Conservation (phyloP, 2,329 filamentous ascomycete genomes). For the Neoscytalidium dimidiatum region DNA sequence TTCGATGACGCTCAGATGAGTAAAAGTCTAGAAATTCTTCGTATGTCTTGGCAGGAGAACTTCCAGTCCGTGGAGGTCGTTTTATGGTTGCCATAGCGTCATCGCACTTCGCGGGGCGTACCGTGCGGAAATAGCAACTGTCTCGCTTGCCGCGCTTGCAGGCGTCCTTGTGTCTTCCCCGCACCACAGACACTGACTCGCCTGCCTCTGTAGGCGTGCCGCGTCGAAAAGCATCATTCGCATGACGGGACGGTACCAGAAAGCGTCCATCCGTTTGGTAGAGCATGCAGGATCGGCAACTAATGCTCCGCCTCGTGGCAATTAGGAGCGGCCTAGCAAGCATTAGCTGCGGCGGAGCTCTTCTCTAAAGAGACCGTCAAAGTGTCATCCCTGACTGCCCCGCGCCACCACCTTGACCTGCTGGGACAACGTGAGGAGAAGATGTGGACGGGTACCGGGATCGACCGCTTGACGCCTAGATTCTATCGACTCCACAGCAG, state of each 20-base stretch:
- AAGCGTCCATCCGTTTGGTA: not conserved
- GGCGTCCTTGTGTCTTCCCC: slow-evolving; percentile 3
- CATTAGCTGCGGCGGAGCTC: not conserved
- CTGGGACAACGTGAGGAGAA: not conserved
- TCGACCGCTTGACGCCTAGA: slow-evolving; percentile 14
- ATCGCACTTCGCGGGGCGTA: slow-evolving; percentile 1
- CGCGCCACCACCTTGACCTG: slow-evolving; percentile 14
- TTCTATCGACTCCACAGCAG: slow-evolving; percentile 9
- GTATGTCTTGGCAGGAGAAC: not conserved
- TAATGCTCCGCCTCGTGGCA: not conserved
- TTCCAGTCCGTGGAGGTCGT: not conserved
- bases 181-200: slow-evolving; percentile 15
- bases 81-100: slow-evolving; percentile 16
- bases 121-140: not conserved
- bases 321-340: not conserved
- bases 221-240: not conserved
- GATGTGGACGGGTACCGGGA: not conserved
- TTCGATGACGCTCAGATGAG: not conserved
- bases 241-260: not conserved
- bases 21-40: no score
- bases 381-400: slow-evolving; percentile 17
- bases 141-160: slow-evolving; percentile 4
- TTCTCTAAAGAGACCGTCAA: not conserved
- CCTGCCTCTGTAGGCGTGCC: not conserved
- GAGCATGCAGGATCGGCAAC: not conserved